Base-by-base conservation (phyloP, 352 stramenopile species). In the Phytopythium cucurbitacearum region DNA sequence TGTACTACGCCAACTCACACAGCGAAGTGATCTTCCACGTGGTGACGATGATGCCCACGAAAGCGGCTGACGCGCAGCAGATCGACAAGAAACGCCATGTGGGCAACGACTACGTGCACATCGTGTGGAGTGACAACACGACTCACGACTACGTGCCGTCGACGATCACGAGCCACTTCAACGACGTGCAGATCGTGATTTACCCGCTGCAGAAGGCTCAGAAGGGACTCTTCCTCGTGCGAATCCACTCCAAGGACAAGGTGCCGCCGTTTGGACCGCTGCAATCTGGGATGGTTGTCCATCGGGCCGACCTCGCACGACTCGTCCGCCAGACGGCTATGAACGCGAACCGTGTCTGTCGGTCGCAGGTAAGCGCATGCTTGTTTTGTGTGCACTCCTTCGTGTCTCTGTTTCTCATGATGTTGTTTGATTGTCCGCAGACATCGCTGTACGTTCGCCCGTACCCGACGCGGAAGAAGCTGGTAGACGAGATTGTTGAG, bases 11-110 rank as follows among this genome's bases (percentile, higher is more conserved):
- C 4, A 89, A 73, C 16, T 87, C 77, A 47, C 82, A 91, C 57
- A 87, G 76, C 50, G 85, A 95, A 65, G 76, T 95, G n/a, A 73
- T 91, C 50, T 95, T 91, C 58, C 85, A 95, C 48, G 78, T 95
- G 12, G 81, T 95, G 39, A 94, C 83, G 12, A 93, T 80, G 76
- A 95, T 95, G 83, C 83, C 83, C 5, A 94, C 85, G 4, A 91
- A 91, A 51, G 46, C 73, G 1, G 71, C 66, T 9, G 85, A 95
- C 42, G 70, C 70, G 9, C 83, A 95, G 65, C 85, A 95, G 53
- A 95, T 95, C 50, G 85, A 95, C 53, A 95, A 95, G 62, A 95
- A 95, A 67, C 73, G 85, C 11, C 85, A 95, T 48, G 85, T 95
- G 13, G 85, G 85, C 33, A 95, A 95, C 45, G 85, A 94, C 63